Evolutionary conservation across 2,329 filamentous ascomycete genomes (phyloP), one percentile per base, ranked within the genome.

Genomic region (Tolypocladium cylindrosporum): DNA sequence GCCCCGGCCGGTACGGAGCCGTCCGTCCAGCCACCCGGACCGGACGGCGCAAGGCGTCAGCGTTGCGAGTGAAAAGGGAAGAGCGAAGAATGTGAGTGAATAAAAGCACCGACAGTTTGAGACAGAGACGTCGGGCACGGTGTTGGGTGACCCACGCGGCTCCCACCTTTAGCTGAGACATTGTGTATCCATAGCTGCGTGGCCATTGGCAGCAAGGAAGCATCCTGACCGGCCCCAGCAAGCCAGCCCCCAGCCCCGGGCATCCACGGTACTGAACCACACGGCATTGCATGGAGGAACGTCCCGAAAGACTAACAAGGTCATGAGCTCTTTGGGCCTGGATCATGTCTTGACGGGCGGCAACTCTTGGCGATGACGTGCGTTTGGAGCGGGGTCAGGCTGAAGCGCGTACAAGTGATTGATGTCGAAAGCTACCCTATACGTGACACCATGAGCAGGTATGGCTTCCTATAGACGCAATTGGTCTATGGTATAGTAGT

Each of bases 111-210:
- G n/a, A 55, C 31, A 37, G 57, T 52, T 42, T 55, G 45, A 52
- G 43, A 37, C 54, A 45, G 40, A 10, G 6, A 31, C 31, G 24
- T 27, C 53, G 21, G 48, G 34, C 45, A 58, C 57, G 39, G 57
- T 58, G 54, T 55, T 54, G 48, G 43, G 14, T 50, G 41, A 19
- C 58, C 52, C 55, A 48, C 54, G 31, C 40, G 37, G 51, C 50
- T 41, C 40, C 51, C 14, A 50, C 50, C 9, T 39, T 34, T 31
- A n/a, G n/a, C 45, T 48, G 21, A 54, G 34, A 39, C 36, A 54
- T 19, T 27, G 40, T 45, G 54, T 42, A 51, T 51, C 48, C 16
- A 9, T 31, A 48, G 16, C 16, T 31, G 45, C 45, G 27, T 51
- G 48, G 48, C 48, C 21, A 21, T 31, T 36, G 14, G 10, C 19